Percentiles rank a stretch among this genome's conserved stretches.
Evolutionary conservation across 1,139 yeast species (phyloP).

Genomic region (Scheffersomyces illinoinensis): DNA sequence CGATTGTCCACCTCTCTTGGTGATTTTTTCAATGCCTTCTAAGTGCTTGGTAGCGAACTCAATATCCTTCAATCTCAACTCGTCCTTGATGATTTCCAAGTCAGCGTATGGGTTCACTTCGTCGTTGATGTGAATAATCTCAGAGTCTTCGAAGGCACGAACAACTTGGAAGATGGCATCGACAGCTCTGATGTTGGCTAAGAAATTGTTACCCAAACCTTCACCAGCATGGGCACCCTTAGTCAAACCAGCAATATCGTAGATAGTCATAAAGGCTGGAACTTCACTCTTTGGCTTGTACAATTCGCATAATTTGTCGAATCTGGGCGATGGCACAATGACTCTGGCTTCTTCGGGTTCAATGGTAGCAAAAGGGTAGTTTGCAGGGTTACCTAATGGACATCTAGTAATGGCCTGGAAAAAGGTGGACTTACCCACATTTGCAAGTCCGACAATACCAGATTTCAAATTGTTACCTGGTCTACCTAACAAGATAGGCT

Average conservation of each 20-base stretch:
- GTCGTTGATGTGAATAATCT: conserved; percentile 96
- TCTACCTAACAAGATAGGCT: conserved; percentile 90
- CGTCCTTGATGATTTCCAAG: conserved; percentile 87
- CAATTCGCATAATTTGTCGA: conserved; percentile 69
- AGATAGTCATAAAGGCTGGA: conserved; percentile 91
- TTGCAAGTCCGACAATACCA: conserved; percentile 96
- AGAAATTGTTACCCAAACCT: conserved; percentile 97
- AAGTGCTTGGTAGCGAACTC: conserved; percentile 91
- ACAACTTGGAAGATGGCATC: conserved; percentile 98
- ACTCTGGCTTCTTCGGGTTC: conserved; percentile 99
- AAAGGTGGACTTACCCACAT: conserved; percentile 93
- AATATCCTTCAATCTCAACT: conserved; percentile 93
- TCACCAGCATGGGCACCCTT: conserved; percentile 98
- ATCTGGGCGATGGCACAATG: conserved; percentile 90
- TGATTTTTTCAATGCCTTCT: conserved; percentile 82
- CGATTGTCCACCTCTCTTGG: conserved; percentile 94
- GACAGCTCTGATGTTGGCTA: conserved; percentile 96
- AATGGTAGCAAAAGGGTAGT: conserved; percentile 97
- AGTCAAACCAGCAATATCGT: conserved; percentile 97
- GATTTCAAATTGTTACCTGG: conserved; percentile 97
- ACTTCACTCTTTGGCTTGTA: conserved; percentile 86
- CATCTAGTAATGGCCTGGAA: conserved; percentile 87
- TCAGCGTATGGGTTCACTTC: conserved; percentile 97
- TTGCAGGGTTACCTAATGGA: conserved; percentile 97
- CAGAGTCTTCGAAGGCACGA: conserved; percentile 97